Conservation (phyloP, 805 yeast genomes). For the Myxozyma sirexii region DNA sequence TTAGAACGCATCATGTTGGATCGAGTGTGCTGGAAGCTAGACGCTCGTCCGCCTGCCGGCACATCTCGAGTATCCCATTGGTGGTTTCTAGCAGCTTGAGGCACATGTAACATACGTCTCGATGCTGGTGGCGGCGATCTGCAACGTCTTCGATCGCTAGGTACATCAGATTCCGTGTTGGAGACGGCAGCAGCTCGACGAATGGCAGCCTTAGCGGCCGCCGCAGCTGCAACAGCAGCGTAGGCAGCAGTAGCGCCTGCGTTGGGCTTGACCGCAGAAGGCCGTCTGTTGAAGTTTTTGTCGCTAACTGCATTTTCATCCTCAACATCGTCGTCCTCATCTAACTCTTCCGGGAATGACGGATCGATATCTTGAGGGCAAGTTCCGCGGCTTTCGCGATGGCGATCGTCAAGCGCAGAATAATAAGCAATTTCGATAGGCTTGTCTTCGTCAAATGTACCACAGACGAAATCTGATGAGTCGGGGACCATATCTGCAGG, state of each 20-base stretch:
- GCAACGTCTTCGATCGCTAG: slow-evolving; percentile 8
- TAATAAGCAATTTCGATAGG: slow-evolving; percentile 36
- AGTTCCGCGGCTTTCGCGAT: slow-evolving; percentile 8
- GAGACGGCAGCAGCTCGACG: background rate
- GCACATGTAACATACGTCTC: background rate
- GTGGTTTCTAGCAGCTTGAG: background rate
- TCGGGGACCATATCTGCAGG: slow-evolving; percentile 36
- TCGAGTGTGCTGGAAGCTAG: slow-evolving; percentile 21
- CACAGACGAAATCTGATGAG: slow-evolving; percentile 38
- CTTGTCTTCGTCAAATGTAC: slow-evolving; percentile 37
- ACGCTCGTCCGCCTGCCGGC: slow-evolving; percentile 8
- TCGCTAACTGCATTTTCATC: background rate
- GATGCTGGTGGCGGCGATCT: slow-evolving; percentile 11
- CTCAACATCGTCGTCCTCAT: slow-evolving; percentile 17
- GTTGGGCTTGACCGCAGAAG: background rate
- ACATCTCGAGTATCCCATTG: slow-evolving; percentile 2
- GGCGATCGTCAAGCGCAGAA: slow-evolving; percentile 32
- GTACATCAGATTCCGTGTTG: slow-evolving; percentile 4
- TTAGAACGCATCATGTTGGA: background rate
- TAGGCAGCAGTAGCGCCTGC: background rate
- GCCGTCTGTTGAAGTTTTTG: background rate
- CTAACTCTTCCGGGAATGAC: slow-evolving; percentile 36
- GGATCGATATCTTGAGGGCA: slow-evolving; percentile 39
- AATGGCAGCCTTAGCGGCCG: slow-evolving; percentile 2
- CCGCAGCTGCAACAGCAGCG: slow-evolving; percentile 12